Conservation (phyloP, 164 flowering plant genomes). For the Aristolochia fimbriata region DNA sequence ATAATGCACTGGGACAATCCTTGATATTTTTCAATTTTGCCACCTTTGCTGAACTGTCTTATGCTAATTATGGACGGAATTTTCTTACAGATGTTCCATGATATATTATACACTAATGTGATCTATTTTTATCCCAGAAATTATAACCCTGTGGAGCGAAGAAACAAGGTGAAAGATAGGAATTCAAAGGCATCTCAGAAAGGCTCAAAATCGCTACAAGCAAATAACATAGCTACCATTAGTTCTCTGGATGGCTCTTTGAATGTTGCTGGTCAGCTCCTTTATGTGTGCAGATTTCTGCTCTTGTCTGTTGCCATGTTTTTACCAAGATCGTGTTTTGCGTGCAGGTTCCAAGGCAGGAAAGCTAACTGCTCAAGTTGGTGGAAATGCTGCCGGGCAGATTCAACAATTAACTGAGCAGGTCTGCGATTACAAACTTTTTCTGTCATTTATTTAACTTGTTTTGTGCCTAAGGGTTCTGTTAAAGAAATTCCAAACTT, state of each 20-base stretch:
- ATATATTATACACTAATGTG: neutral
- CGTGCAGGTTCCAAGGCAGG: slow-evolving; percentile 37
- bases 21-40: no score
- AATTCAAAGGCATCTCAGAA: slow-evolving; percentile 33
- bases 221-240: slow-evolving; percentile 31
- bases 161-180: slow-evolving; percentile 60
- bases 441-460: no score
- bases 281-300: neutral
- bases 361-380: slow-evolving; percentile 3
- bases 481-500: no score
- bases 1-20: no score
- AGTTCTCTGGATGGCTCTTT: slow-evolving; percentile 21
- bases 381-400: no score
- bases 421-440: no score
- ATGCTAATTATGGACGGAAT: no score
- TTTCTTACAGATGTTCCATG: no score
- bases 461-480: no score
- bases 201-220: slow-evolving; percentile 53
- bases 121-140: slow-evolving; percentile 31
- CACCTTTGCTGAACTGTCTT: no score
- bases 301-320: neutral
- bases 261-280: slow-evolving; percentile 30
- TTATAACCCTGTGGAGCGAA: slow-evolving; percentile 80
- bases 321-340: slow-evolving; percentile 4
- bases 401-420: no score